phyloP scores from a whole-genome alignment of 2,329 filamentous ascomycete genomes.

The Aurifilum marmelostoma region DNA sequence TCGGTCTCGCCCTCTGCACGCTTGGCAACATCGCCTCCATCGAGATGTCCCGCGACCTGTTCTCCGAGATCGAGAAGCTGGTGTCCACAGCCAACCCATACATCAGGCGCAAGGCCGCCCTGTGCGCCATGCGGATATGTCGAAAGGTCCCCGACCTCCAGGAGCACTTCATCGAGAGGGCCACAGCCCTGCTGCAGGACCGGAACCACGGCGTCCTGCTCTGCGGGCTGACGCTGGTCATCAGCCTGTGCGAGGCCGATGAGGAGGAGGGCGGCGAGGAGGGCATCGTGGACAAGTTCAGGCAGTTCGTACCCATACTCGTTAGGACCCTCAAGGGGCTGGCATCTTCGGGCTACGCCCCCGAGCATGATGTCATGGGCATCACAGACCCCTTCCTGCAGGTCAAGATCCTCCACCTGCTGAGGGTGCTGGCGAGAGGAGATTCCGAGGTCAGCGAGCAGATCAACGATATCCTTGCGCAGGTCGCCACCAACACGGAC shows the following conservation, averaged over 20 bases:
- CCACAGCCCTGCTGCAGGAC: conserved; percentile 83
- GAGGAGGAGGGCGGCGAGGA: conserved; percentile 82
- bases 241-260: conserved; percentile 91
- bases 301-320: conserved; percentile 79
- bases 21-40: conserved; percentile 96
- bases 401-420: conserved; percentile 88
- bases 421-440: conserved; percentile 84
- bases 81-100: conserved; percentile 96
- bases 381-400: conserved; percentile 98
- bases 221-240: conserved; percentile 88
- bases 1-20: conserved; percentile 93
- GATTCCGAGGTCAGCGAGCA: conserved; percentile 89
- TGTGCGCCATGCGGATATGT: conserved; percentile 99
- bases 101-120: conserved; percentile 91
- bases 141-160: conserved; percentile 96
- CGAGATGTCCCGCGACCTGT: conserved; percentile 97
- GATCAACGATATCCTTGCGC: conserved; percentile 97
- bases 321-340: conserved; percentile 91
- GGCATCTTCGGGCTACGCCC: conserved; percentile 93
- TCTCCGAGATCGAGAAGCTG: conserved; percentile 91
- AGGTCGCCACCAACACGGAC: conserved; percentile 97
- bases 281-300: conserved; percentile 87
- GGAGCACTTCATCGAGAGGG: conserved; percentile 96
- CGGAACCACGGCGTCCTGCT: conserved; percentile 94
- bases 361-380: conserved; percentile 96